Percentiles rank a stretch among this genome's conserved stretches.
Conservation (phyloP, 108 stramenopile genomes). For the Fistulifera pelliculosa region DNA sequence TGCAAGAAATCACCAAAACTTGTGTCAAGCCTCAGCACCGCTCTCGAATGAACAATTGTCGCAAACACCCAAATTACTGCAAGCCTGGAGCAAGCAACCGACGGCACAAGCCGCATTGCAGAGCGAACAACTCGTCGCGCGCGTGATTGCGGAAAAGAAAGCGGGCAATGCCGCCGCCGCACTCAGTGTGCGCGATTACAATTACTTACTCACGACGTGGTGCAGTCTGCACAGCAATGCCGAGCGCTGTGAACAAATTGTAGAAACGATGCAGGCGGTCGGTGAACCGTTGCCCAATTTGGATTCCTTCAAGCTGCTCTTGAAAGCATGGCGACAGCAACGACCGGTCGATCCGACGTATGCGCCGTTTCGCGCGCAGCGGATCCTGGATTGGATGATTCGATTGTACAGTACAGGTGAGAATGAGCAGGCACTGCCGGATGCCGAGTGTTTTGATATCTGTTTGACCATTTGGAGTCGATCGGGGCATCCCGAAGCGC, state of each 20-base stretch:
- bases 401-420: slow-evolving; percentile 24
- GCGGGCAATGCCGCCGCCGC: slow-evolving; percentile 45
- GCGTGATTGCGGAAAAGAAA: slow-evolving; percentile 59
- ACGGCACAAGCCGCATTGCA: slow-evolving; percentile 45
- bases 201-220: slow-evolving; percentile 64
- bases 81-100: slow-evolving; percentile 41
- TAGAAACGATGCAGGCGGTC: slow-evolving; percentile 54
- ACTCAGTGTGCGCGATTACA: slow-evolving; percentile 44
- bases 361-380: slow-evolving; percentile 28
- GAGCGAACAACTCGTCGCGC: slow-evolving; percentile 55
- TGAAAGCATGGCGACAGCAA: slow-evolving; percentile 33
- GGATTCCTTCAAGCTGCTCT: slow-evolving; percentile 21
- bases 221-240: slow-evolving; percentile 37
- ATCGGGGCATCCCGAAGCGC: slow-evolving; percentile 39
- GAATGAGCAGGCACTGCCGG: slow-evolving; percentile 43
- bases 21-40: slow-evolving; percentile 39
- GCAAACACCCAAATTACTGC: slow-evolving; percentile 46
- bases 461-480: slow-evolving; percentile 54
- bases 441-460: slow-evolving; percentile 51
- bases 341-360: background rate
- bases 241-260: slow-evolving; percentile 59
- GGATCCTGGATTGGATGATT: slow-evolving; percentile 64
- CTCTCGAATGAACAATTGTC: slow-evolving; percentile 40
- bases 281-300: slow-evolving; percentile 40
- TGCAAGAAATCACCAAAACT: slow-evolving; percentile 55